Evolutionary conservation across 129 eudicot genomes (phyloP), one percentile per base, ranked within the genome.

Genomic region (Mikania micrantha): DNA sequence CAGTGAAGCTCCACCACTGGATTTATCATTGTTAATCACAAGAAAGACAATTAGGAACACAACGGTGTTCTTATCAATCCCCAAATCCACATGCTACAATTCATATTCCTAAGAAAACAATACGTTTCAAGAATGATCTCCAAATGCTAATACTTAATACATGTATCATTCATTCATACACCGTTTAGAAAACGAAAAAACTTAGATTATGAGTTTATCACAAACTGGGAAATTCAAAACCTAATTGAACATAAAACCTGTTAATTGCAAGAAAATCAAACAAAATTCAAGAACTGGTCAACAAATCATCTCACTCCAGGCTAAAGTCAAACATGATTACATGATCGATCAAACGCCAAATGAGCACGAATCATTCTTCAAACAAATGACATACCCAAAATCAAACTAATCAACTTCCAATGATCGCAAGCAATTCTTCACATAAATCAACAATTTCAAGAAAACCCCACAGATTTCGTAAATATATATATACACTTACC

Each of bases 291-390:
- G 24, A 73, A 15, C 12, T 36, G 44, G 29, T 73, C 53, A 72
- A 35, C 52, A 35, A 28, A 70, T 40, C 59, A 27, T 27, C n/a
- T n/a, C n/a, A n/a, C n/a, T n/a, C n/a, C n/a, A n/a, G n/a, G n/a
- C n/a, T n/a, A n/a, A 36, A 24, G 77, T 73, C 77, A 62, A 73
- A 32, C 42, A 44, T 8, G 42, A 63, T 70, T n/a, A n/a, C n/a
- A n/a, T n/a, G n/a, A n/a, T n/a, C 36, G n/a, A 71, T 60, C 22
- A 6, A 40, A 64, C 39, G 64, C 28, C 36, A 11, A 63, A 35
- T 10, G 5, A 45, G 60, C 50, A 19, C 27, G 1, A 60, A 49
- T 20, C 41, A n/a, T 2, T 47, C 41, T 60, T 47, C 56, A n/a
- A n/a, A 9, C 20, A 45, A 28, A 63, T 0, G 22, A 64, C 5